Percentiles rank a stretch among this genome's conserved stretches.
These are phyloP conservation scores for Stentor coeruleus DNA, from an alignment of 73 alveolate genomes.

Conservation along the genomic window DNA sequence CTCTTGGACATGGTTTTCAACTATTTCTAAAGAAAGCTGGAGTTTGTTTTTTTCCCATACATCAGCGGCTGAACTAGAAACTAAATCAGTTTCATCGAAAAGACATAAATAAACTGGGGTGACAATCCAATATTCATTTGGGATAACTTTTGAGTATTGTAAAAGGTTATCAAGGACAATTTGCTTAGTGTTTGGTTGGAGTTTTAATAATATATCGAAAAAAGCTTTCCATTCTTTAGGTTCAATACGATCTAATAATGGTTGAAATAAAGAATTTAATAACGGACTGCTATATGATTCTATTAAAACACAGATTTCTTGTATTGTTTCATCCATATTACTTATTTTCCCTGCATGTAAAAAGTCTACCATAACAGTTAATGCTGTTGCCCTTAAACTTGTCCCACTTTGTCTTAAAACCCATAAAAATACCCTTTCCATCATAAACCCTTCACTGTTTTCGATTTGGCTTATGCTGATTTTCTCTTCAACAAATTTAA, in stretches of 20 bases:
- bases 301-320: background rate
- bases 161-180: background rate
- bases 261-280: background rate
- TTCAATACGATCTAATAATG: background rate
- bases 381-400: slow-evolving; percentile 2
- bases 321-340: background rate
- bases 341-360: background rate
- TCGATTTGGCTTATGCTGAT: background rate
- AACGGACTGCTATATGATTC: slow-evolving; percentile 10
- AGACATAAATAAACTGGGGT: background rate
- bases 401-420: slow-evolving; percentile 9
- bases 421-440: background rate
- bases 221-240: slow-evolving; percentile 17
- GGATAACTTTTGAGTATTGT: background rate
- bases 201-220: background rate
- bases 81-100: background rate
- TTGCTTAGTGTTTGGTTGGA: slow-evolving; percentile 18
- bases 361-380: background rate
- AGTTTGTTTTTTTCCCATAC: background rate
- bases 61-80: background rate
- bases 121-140: background rate
- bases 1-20: background rate
- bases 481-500: background rate
- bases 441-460: background rate
- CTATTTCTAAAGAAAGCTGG: background rate